Conservation (phyloP, 768 basidiomycete genomes). For the button mushroom (Agaricus bisporus) region DNA sequence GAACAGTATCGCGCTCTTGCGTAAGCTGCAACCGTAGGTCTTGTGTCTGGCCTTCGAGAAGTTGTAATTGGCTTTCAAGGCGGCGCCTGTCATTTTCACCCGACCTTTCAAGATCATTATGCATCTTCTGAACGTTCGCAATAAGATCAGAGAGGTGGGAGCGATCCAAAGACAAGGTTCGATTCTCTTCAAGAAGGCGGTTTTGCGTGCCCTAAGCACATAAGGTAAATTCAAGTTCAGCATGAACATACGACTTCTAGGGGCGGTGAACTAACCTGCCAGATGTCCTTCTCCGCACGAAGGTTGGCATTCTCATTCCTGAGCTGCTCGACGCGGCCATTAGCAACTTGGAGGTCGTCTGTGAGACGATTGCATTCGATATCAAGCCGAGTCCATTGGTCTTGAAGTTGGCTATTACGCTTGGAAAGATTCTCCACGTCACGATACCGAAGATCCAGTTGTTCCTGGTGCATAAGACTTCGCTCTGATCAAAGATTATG, state of each 20-base stretch:
- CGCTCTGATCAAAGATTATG: conserved; percentile 41
- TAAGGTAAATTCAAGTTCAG: background rate
- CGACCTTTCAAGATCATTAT: conserved; percentile 78
- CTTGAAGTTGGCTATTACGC: conserved; percentile 67
- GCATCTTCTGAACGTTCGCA: conserved; percentile 86
- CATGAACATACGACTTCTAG: background rate
- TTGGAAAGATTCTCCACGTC: conserved; percentile 63
- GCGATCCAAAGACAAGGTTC: conserved; percentile 70
- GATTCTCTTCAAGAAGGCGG: conserved; percentile 84
- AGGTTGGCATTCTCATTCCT: conserved; percentile 85
- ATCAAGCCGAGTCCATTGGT: conserved; percentile 69
- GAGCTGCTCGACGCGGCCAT: conserved; percentile 63
- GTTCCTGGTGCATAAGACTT: conserved; percentile 65
- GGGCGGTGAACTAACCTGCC: conserved; percentile 58
- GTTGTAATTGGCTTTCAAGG: conserved; percentile 72
- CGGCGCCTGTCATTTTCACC: conserved; percentile 78
- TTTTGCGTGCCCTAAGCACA: conserved; percentile 62
- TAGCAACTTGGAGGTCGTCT: conserved; percentile 58
- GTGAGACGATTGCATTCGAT: conserved; percentile 65
- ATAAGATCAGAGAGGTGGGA: conserved; percentile 84
- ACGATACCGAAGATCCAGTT: conserved; percentile 50
- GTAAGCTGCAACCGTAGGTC: conserved; percentile 64
- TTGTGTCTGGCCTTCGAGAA: conserved; percentile 73
- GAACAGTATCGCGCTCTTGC: conserved; percentile 67
- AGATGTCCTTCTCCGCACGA: conserved; percentile 89